Percentiles rank a stretch among this genome's conserved stretches.
phyloP scores from a whole-genome alignment of 2,329 filamentous ascomycete genomes.

The Rhinocladiella similis region DNA sequence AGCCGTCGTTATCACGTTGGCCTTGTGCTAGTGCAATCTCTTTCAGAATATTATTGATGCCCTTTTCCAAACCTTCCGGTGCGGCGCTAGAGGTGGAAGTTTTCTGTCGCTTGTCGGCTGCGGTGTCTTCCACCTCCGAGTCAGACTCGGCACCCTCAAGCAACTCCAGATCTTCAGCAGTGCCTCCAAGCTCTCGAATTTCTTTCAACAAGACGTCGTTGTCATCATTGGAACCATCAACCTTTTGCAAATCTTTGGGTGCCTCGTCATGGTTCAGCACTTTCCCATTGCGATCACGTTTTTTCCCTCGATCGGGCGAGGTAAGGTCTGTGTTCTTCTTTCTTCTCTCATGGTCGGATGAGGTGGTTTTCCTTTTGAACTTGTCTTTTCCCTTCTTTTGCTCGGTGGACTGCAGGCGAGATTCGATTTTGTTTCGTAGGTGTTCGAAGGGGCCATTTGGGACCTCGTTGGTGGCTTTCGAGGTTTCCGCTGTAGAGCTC shows the following conservation, averaged over 20 bases:
- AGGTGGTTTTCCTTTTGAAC: conserved; percentile 33
- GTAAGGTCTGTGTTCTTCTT: conserved; percentile 7
- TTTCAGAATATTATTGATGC: conserved; percentile 34
- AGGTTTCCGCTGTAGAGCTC: not conserved
- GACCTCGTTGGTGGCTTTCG: conserved; percentile 2
- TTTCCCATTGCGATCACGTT: conserved; percentile 48
- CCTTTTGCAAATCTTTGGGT: conserved; percentile 11
- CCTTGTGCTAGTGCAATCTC: conserved; percentile 47
- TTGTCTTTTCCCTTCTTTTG: conserved; percentile 40
- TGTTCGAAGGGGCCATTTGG: conserved; percentile 15
- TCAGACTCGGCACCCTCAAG: conserved; percentile 47
- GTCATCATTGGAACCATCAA: conserved; percentile 31
- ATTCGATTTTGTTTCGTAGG: conserved; percentile 25
- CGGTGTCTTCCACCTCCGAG: conserved; percentile 44
- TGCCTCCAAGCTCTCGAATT: conserved; percentile 49
- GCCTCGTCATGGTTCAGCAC: conserved; percentile 37
- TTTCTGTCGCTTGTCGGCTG: not conserved
- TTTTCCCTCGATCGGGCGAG: conserved; percentile 37
- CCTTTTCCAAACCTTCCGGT: conserved; percentile 43
- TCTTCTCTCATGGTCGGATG: conserved; percentile 29
- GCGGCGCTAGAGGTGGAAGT: conserved; percentile 12
- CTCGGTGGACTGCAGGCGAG: conserved; percentile 38
- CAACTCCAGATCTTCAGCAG: conserved; percentile 50
- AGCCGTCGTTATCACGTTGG: conserved; percentile 36
- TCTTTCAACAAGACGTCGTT: conserved; percentile 42